A percentile compares a stretch with the other conserved stretches of the same genome.
These are phyloP conservation scores for Physaria fendleri DNA, from an alignment of 345 rosid species.

Conservation along the genomic window DNA sequence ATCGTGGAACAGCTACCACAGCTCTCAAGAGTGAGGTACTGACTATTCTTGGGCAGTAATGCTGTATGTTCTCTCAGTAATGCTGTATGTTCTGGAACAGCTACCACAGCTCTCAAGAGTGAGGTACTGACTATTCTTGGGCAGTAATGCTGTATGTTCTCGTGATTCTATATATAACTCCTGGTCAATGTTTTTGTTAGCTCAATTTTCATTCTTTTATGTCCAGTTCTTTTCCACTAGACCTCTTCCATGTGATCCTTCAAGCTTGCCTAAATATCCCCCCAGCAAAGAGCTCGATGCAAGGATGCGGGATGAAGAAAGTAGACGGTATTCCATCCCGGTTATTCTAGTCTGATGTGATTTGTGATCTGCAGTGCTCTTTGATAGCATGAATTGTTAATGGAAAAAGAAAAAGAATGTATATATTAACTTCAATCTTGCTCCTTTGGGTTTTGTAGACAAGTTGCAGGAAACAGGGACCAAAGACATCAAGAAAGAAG, in stretches of 20 bases:
- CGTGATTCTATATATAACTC: not conserved
- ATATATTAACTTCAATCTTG: not conserved
- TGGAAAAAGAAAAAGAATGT: not conserved
- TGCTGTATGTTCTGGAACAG: slow-evolving; percentile 87
- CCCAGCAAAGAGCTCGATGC: slow-evolving; percentile 98
- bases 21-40: slow-evolving; percentile 82
- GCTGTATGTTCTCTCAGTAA: slow-evolving; percentile 93
- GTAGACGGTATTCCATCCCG: slow-evolving; percentile 54
- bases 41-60: slow-evolving; percentile 9
- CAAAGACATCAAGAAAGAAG: slow-evolving; percentile 68
- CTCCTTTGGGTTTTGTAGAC: slow-evolving; percentile 41
- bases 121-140: slow-evolving; percentile 47
- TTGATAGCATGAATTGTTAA: not conserved
- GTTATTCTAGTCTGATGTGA: not conserved
- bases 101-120: slow-evolving; percentile 66
- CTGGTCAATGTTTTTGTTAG: not conserved
- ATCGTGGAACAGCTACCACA: slow-evolving; percentile 80
- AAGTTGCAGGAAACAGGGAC: slow-evolving; percentile 73
- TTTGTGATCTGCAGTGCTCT: not conserved
- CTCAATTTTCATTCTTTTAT: slow-evolving; percentile 3
- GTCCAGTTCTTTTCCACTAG: slow-evolving; percentile 70
- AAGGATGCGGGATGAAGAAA: slow-evolving; percentile 89
- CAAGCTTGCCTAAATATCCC: slow-evolving; percentile 91
- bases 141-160: slow-evolving; percentile 22
- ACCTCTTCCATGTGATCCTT: slow-evolving; percentile 93